Base-by-base conservation (phyloP, 2,329 filamentous ascomycete genomes). In the Verticillium nonalfalfae region DNA sequence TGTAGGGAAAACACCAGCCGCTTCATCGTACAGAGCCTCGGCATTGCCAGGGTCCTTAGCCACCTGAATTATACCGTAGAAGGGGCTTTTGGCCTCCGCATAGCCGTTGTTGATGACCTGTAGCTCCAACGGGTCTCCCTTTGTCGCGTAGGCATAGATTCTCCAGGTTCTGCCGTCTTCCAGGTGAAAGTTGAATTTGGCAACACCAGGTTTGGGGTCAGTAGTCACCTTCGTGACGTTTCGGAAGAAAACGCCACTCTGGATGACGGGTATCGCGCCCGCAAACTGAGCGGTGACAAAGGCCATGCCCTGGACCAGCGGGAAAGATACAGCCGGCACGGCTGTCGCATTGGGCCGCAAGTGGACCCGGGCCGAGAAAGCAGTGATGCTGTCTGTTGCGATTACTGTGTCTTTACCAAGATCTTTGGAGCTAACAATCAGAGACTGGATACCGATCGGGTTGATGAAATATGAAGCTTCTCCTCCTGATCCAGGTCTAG, bases 221-320 rank as follows among this genome's bases (percentile, higher is more conserved):
- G 77, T 79, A 10, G 77, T 75, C 1, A 83, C 74, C 39, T 80
- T 81, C 39, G 83, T 86, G 57, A 97, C 79, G 18, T 82, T 86
- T 61, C 82, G 81, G 78, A 94, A 96, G 63, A 88, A 89, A 1
- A 95, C 83, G 1, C 86, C 87, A 26, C 88, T 89, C 67, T 93
- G 87, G 54, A 98, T 81, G 4, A 88, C 70, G 0, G 94, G 94
- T 7, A 85, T 87, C 0, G 86, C 81, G 35, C 86, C 85, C 60
- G 80, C 81, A 74, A 93, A 98, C 18, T 90, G 74, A 0, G 82
- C 93, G 4, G 93, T 97, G 18, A 97, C 80, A 68, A 93, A 96
- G 0, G 86, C 89, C 86, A 96, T 95, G 11, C 95, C 95, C 71
- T 98, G 94, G 0, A 96, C 86, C 7, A 97, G 71, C 0, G 93